Base-by-base conservation (phyloP, 2,329 filamentous ascomycete species). In the Ophiostoma australiae region DNA sequence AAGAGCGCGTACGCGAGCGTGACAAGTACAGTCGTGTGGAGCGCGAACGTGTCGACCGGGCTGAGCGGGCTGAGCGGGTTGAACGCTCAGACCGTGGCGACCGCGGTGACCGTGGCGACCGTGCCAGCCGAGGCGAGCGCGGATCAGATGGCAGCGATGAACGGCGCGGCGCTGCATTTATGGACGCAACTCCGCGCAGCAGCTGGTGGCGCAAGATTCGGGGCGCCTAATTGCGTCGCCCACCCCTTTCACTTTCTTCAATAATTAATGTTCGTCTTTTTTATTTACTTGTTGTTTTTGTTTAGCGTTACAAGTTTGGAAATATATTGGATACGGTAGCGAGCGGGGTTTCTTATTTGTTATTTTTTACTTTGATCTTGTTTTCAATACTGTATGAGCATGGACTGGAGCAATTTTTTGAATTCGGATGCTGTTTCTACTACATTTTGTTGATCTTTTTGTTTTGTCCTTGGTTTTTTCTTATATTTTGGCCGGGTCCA, bases 161-260 rank as follows among this genome's bases (percentile, higher is more conserved):
- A 1, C 79, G 81, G 31, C 81, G 82, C 27, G 78, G 79, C 58
- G 80, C 81, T 27, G 75, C 80, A 31, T 81, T 82, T 69, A 80
- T 80, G 73, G 84, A 85, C 70, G 73, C 80, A 13, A 80, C 84
- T 15, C 85, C 85, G 27, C 80, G 84, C 71, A 86, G 83, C 73
- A 87, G 85, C 74, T 87, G 86, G 86, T 88, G 86, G 86, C 85
- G 80, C 79, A 87, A 87, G 80, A 77, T 87, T 69, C 83, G 82
- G 3, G 76, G 77, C 27, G 73, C 66, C 41, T 76, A 55, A 72
- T 69, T 39, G 33, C 58, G 58, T 27, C 44, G 15, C 17, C 20
- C 15, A 5, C 44, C 17, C 52, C 23, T 8, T 5, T 13, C n/a
- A 58, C 37, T 63, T 63, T 11, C 10, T 33, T 27, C 11, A 13